Conservation (phyloP, 495 filamentous ascomycete species). For the Trichoderma virens region DNA sequence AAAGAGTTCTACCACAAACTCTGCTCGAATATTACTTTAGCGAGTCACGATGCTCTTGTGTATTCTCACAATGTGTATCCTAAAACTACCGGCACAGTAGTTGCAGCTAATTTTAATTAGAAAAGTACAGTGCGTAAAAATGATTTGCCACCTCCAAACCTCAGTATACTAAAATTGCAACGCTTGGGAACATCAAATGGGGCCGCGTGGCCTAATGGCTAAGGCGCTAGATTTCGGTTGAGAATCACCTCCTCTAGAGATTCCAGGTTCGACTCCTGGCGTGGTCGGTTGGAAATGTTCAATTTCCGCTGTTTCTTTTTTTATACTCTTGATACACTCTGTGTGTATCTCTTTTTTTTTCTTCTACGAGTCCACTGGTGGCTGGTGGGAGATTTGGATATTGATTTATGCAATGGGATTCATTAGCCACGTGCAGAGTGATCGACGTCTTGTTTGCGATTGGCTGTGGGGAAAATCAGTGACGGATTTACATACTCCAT, state of each 20-base stretch:
- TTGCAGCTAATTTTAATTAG: neutral
- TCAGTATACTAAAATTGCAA: neutral
- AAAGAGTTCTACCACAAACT: too few relatives aligned
- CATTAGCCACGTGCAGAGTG: neutral
- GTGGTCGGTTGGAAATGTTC: neutral
- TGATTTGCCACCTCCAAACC: neutral
- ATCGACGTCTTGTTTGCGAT: neutral
- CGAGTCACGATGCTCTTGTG: too few relatives aligned
- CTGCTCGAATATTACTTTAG: too few relatives aligned
- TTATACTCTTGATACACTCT: neutral
- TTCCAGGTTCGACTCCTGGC: slow-evolving; percentile 9
- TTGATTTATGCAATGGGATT: neutral
- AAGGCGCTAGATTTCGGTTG: slow-evolving; percentile 7
- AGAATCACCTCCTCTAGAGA: slow-evolving; percentile 2
- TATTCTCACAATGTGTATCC: too few relatives aligned
- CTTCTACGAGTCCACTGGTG: too few relatives aligned
- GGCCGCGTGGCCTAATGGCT: slow-evolving; percentile 9
- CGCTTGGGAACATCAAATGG: neutral
- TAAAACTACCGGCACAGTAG: neutral
- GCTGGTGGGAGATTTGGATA: neutral
- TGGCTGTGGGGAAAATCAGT: neutral
- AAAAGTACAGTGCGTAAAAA: neutral
- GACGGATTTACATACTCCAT: too few relatives aligned
- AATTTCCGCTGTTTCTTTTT: neutral
- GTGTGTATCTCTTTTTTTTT: neutral